Evolutionary conservation across 331 rosid genomes (phyloP), one percentile per base, ranked within the genome.

Genomic region (Acacia concinna): DNA sequence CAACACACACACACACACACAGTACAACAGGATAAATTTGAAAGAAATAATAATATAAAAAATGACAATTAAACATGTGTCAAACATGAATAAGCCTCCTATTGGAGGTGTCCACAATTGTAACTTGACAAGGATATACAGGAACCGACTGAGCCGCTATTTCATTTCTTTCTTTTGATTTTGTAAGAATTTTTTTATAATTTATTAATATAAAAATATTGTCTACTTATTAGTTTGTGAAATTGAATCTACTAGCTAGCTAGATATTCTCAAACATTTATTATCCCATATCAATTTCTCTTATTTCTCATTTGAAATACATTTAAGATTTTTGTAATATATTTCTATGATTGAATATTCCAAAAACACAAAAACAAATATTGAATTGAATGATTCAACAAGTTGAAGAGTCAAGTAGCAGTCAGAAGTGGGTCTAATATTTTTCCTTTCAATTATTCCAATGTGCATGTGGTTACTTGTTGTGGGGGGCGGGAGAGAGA

Each of bases 391-490:
- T 8, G 6, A 23, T 27, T 25, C 66, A 27, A 59, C 66, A 59
- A 59, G 20, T 59, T 11, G 11, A 17, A 4, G 13, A 7, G 31
- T 44, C 15, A 77, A 20, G 82, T 78, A 83, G 41, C 52, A 27
- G 73, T 73, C 40, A 67, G 6, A 0, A 66, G 18, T 20, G 41
- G 72, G 79, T 76, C 81, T 70, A 9, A 8, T 4, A 56, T 56
- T 66, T 20, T 8, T 8, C 46, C 1, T 15, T 18, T 75, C 21
- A 32, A 51, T 60, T 0, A 27, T 62, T 62, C 75, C 14, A 52
- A 7, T n/a, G 68, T 80, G 82, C 82, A 72, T 73, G 82, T 80
- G 85, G 35, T 4, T 3, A 8, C n/a, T n/a, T n/a, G n/a, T n/a
- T n/a, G n/a, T n/a, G 10, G 27, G 25, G 59, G 56, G 46, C 12